These are phyloP conservation scores for Davidsoniella australis DNA, from an alignment of 2,329 filamentous ascomycete genomes.

Conservation along the genomic window DNA sequence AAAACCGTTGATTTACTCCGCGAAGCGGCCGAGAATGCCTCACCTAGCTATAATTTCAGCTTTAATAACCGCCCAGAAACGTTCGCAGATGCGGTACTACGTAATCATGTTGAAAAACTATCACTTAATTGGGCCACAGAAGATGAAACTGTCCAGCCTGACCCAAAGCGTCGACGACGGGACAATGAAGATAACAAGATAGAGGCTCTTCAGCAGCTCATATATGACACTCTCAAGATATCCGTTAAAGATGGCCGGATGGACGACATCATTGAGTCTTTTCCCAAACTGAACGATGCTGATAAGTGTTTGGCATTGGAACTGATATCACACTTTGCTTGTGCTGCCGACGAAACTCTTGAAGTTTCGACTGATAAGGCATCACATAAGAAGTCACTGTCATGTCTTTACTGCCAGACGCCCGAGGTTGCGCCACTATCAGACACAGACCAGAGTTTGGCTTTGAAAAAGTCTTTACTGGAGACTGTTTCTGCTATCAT, in stretches of 20 bases:
- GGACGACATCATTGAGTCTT: constrained; percentile 17
- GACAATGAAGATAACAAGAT: constrained; percentile 4
- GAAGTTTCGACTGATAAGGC: constrained; percentile 1
- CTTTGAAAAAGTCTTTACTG: neutral
- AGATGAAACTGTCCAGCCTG: constrained; percentile 10
- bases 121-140: constrained; percentile 17
- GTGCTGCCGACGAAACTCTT: constrained; percentile 34
- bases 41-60: constrained; percentile 1
- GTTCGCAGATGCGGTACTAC: constrained; percentile 17
- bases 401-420: constrained; percentile 9
- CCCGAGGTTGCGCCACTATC: constrained; percentile 5
- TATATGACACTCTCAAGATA: constrained; percentile 18
- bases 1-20: constrained; percentile 2
- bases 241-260: constrained; percentile 15
- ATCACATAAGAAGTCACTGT: neutral
- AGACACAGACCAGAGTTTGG: constrained; percentile 8
- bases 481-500: constrained; percentile 29
- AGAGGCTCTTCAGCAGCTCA: neutral
- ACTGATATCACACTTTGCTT: constrained; percentile 38
- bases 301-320: constrained; percentile 36
- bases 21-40: constrained; percentile 6
- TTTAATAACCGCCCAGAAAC: constrained; percentile 9
- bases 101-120: constrained; percentile 18
- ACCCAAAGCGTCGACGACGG: constrained; percentile 18
- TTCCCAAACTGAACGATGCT: constrained; percentile 29